Evolutionary conservation across 192 early-diverging fungal species (phyloP), one percentile per base, ranked within the genome.

Genomic region (Dispira parvispora): DNA sequence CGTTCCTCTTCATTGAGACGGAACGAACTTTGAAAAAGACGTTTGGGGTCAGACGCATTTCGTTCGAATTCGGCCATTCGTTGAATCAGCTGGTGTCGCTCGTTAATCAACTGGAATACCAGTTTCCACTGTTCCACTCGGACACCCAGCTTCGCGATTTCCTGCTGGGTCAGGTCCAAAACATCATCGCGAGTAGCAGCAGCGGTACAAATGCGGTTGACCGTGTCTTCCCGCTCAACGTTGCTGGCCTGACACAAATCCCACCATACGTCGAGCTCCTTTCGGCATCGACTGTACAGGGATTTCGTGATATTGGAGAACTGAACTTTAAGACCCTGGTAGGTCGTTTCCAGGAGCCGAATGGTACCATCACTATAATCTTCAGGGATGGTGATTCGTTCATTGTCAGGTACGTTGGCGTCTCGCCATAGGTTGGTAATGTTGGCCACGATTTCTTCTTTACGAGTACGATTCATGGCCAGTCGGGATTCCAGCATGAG

Each of bases 1-100:
- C n/a, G n/a, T n/a, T n/a, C n/a, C n/a, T n/a, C n/a, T n/a, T n/a
- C n/a, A n/a, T n/a, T n/a, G n/a, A n/a, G n/a, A n/a, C n/a, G n/a
- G n/a, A n/a, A n/a, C n/a, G n/a, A n/a, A n/a, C n/a, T n/a, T n/a
- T n/a, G n/a, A 26, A 78, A 43, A 21, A 20, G 8, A 63, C 21
- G 38, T 47, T 52, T 61, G 60, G 25, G 23, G 1, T 28, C 21
- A 21, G 14, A 0, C 1, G 11, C 10, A 28, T 44, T 11, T 43
- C 2, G 64, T 23, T 25, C 61, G n/a, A n/a, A n/a, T n/a, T n/a
- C n/a, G 27, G 21, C 18, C 1, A 3, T 26, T 21, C 21, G 54
- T 73, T 80, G 71, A 9, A 80, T 76, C 20, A 76, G 66, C 20
- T 58, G 70, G 52, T 70, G 75, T 43, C 78, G 62, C 21, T 66